These are phyloP conservation scores for Eimeria necatrix DNA, from an alignment of 169 alveolate genomes.

Conservation along the genomic window DNA sequence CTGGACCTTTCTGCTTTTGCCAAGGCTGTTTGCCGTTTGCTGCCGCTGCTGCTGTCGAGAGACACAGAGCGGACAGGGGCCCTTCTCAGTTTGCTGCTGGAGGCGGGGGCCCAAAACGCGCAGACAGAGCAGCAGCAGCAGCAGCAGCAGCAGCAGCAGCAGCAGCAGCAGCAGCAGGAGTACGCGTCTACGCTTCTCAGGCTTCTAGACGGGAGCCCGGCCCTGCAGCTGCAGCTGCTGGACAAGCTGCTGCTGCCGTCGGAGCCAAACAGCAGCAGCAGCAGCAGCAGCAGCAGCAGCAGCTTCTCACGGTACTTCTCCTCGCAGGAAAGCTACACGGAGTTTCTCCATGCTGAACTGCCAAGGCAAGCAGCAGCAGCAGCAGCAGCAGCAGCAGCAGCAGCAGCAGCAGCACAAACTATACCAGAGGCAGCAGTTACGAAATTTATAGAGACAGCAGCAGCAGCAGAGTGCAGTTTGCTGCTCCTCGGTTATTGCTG, in stretches of 20 bases:
- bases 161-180: neutral
- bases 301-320: constrained; percentile 28
- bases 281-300: constrained; percentile 31
- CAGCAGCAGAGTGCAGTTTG: neutral
- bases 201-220: constrained; percentile 8
- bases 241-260: constrained; percentile 32
- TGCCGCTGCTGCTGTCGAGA: constrained; percentile 39
- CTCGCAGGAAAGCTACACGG: constrained; percentile 20
- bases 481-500: no score
- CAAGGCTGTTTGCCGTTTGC: constrained; percentile 27
- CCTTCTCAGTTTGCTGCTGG: neutral
- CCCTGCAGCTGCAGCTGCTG: constrained; percentile 52
- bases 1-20: constrained; percentile 16
- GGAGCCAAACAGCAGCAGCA: neutral
- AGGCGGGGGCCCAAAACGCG: neutral
- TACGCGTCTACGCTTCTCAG: constrained; percentile 23
- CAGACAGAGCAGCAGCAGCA: neutral
- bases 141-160: neutral
- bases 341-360: constrained; percentile 19
- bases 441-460: neutral
- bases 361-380: neutral
- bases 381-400: neutral
- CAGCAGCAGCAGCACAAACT: neutral
- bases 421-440: neutral
- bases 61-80: neutral